Evolutionary conservation across 805 yeast species (phyloP).

Genomic region (Lipomyces kockii): DNA sequence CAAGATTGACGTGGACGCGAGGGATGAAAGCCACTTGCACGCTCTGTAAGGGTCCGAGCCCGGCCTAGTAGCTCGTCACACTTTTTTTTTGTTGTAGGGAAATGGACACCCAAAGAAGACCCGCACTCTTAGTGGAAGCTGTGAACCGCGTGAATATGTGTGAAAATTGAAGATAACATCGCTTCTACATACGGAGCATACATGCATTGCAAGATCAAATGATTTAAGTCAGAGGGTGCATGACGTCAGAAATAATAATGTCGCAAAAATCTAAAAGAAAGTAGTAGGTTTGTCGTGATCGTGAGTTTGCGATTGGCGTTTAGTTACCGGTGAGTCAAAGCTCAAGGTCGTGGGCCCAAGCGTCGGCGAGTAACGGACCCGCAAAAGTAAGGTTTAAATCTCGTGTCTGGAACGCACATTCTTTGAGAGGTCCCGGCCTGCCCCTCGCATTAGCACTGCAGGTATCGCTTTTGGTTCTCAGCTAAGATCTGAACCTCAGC

Average conservation of each 20-base stretch:
- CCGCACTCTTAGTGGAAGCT: too few species aligned
- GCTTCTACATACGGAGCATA: too few species aligned
- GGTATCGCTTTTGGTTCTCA: neutral
- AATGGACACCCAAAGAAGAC: too few species aligned
- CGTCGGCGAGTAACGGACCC: neutral
- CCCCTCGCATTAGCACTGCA: conserved; percentile 3
- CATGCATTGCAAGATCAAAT: too few species aligned
- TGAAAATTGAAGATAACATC: too few species aligned
- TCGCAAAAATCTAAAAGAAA: neutral
- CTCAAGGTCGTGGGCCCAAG: neutral
- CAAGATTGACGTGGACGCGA: neutral
- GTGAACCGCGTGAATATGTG: too few species aligned
- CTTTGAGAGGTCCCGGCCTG: neutral
- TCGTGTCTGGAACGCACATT: neutral
- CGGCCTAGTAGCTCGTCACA: too few species aligned
- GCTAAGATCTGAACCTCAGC: neutral
- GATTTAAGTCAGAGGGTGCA: too few species aligned
- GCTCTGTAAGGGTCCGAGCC: neutral
- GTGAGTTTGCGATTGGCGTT: neutral
- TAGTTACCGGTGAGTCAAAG: neutral
- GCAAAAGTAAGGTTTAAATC: neutral
- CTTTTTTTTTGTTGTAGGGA: too few species aligned
- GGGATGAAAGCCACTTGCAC: neutral
- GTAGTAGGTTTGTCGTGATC: neutral
- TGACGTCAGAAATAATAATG: too few species aligned